Evolutionary conservation across 2,329 filamentous ascomycete genomes (phyloP), one percentile per base, ranked within the genome.

Genomic region (Aspergillus phoenicis): DNA sequence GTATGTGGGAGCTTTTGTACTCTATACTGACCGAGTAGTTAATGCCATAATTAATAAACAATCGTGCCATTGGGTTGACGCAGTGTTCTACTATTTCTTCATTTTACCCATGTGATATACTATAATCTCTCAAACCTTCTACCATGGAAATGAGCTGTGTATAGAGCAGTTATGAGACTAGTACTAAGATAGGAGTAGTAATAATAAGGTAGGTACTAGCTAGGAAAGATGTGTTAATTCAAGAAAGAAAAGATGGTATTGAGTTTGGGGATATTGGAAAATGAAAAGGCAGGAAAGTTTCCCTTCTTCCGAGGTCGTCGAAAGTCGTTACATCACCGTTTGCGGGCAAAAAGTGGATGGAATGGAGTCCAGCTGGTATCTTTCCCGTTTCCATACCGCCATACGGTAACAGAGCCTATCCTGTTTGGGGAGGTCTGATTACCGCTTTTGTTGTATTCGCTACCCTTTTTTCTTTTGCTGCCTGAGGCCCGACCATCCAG

Each of bases 321-420:
- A 30, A 17, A 41, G 36, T 59, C 52, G 60, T 63, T 59, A 64
- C 59, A 64, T 64, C 58, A 59, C 60, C 60, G 65, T 63, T 66
- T 67, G 63, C 66, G 58, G 66, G 28, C 47, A 38, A 13, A 4
- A 36, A 13, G 33, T 45, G 41, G 47, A 51, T n/a, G 47, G 47
- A 28, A 20, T 33, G 41, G 20, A 11, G 30, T 36, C 33, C 33
- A 38, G 17, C 33, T 52, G 17, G 61, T 58, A 59, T 58, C 61
- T 36, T 36, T 36, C 33, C 33, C 33, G 33, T 60, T 64, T 59
- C 59, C 24, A 53, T 66, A 60, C 58, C 8, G 49, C 62, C 28
- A 45, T 59, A 54, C 38, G 26, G 30, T 30, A 30, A 51, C 24
- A 17, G 26, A 11, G 47, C 47, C 30, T 30, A 33, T 28, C 41